Evolutionary conservation across 108 stramenopile genomes (phyloP).

Genomic region (Pseudonitzschia delicatissima): DNA sequence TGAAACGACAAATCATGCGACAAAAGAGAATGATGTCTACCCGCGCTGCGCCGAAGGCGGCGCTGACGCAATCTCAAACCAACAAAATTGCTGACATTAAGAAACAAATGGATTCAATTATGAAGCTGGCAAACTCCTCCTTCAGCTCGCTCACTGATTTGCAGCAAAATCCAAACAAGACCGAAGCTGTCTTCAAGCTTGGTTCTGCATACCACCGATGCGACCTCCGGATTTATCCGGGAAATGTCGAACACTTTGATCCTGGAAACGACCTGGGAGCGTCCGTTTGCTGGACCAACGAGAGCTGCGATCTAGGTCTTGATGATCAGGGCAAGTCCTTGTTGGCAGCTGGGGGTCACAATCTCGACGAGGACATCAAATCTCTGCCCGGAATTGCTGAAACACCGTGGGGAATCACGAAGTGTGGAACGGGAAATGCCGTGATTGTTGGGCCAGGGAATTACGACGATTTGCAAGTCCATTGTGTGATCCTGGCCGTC

Average conservation of each 20-base stretch:
- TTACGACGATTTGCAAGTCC: constrained; percentile 32
- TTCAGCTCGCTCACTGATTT: constrained; percentile 26
- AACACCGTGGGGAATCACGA: constrained; percentile 34
- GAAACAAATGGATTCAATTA: constrained; percentile 30
- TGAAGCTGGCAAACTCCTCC: constrained; percentile 32
- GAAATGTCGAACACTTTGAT: constrained; percentile 25
- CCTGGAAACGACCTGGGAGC: constrained; percentile 37
- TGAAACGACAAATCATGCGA: constrained; percentile 36
- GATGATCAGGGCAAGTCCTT: constrained; percentile 16
- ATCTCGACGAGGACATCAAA: constrained; percentile 20
- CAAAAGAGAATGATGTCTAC: constrained; percentile 17
- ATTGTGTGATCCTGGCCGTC: constrained; percentile 37
- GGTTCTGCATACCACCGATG: constrained; percentile 38
- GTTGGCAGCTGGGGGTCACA: constrained; percentile 22
- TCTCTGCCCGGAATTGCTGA: constrained; percentile 32
- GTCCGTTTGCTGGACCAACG: constrained; percentile 40
- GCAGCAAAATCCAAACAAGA: constrained; percentile 14
- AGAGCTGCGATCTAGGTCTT: constrained; percentile 33
- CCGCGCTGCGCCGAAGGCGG: not conserved
- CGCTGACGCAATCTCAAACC: constrained; percentile 6
- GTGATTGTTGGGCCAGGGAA: constrained; percentile 42
- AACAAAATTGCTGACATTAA: constrained; percentile 26
- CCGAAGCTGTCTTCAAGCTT: constrained; percentile 24
- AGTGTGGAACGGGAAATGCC: constrained; percentile 40
- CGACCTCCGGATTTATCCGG: constrained; percentile 27